phyloP scores from a whole-genome alignment of 768 basidiomycete species.

The Agaricus subrufescens region DNA sequence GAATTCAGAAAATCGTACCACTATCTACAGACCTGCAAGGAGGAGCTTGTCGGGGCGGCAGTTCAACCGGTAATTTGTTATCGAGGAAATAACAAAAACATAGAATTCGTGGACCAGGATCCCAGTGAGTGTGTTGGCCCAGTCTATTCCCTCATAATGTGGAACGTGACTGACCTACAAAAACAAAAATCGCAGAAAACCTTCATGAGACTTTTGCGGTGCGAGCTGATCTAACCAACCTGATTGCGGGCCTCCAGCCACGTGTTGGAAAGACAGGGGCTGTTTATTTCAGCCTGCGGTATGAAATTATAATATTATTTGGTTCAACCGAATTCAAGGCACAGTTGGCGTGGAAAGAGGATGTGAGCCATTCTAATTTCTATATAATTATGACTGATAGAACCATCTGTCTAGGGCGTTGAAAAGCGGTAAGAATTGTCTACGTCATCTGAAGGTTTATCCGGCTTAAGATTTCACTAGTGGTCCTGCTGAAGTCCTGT shows the following conservation, averaged over 20 bases:
- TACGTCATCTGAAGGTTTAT: too few relatives aligned
- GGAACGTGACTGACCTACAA: background rate
- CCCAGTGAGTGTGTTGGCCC: background rate
- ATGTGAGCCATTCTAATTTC: constrained; percentile 7
- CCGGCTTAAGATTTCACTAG: background rate
- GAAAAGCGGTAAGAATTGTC: constrained; percentile 11
- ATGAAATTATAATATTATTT: constrained; percentile 15
- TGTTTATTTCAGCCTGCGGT: constrained; percentile 14
- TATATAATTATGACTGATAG: background rate
- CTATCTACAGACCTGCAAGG: too few relatives aligned
- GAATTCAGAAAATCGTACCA: constrained; percentile 7
- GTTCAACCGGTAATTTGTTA: constrained; percentile 8
- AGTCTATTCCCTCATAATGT: background rate
- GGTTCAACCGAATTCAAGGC: constrained; percentile 15
- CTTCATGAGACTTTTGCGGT: constrained; percentile 9
- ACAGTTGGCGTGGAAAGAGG: constrained; percentile 13
- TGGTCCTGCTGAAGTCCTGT: background rate
- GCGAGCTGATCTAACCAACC: constrained; percentile 5
- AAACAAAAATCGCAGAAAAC: background rate
- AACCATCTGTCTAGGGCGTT: constrained; percentile 3
- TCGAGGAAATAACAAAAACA: constrained; percentile 10
- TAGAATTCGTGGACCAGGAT: constrained; percentile 13
- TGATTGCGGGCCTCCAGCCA: constrained; percentile 4
- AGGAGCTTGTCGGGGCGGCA: too few relatives aligned
- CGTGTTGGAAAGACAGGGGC: background rate